Evolutionary conservation across 2,329 filamentous ascomycete genomes (phyloP).

Genomic region (Colletotrichum cordylinicola): DNA sequence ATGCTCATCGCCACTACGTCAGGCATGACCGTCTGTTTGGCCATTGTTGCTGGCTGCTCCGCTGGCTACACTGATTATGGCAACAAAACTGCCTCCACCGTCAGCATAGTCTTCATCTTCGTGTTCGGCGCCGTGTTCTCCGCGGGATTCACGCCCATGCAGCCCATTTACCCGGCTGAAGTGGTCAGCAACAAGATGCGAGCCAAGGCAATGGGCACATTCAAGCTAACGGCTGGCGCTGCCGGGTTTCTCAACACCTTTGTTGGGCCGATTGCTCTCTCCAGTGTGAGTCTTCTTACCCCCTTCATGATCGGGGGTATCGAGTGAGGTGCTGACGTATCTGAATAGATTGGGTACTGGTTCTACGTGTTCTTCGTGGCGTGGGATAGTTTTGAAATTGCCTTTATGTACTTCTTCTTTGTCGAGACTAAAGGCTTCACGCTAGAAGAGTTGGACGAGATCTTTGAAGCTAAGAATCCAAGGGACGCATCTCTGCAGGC

Average conservation of each 20-base stretch:
- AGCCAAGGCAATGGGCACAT: conserved; percentile 38
- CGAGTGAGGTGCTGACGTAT: background rate
- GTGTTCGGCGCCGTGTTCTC: conserved; percentile 41
- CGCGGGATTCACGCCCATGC: conserved; percentile 40
- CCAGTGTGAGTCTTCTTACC: conserved; percentile 24
- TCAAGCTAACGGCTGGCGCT: conserved; percentile 39
- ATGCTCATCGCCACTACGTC: conserved; percentile 41
- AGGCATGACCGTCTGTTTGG: conserved; percentile 40
- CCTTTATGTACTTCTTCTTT: conserved; percentile 25
- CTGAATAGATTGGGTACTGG: conserved; percentile 36
- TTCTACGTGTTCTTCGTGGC: conserved; percentile 42
- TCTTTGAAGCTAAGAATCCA: conserved; percentile 48
- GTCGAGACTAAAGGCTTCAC: conserved; percentile 59
- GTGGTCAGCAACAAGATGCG: conserved; percentile 43
- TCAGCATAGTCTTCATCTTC: conserved; percentile 44
- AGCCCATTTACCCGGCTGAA: conserved; percentile 42
- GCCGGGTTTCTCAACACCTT: conserved; percentile 42
- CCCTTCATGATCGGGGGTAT: too few relatives aligned
- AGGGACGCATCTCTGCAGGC: conserved; percentile 39
- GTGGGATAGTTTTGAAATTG: conserved; percentile 38
- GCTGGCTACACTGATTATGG: conserved; percentile 38
- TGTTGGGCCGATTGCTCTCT: conserved; percentile 33
- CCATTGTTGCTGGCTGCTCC: conserved; percentile 41
- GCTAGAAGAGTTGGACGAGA: conserved; percentile 60
- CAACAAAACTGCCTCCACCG: conserved; percentile 36